Base-by-base conservation (phyloP, 192 early-diverging fungal genomes). In the Coemansia sp. region DNA sequence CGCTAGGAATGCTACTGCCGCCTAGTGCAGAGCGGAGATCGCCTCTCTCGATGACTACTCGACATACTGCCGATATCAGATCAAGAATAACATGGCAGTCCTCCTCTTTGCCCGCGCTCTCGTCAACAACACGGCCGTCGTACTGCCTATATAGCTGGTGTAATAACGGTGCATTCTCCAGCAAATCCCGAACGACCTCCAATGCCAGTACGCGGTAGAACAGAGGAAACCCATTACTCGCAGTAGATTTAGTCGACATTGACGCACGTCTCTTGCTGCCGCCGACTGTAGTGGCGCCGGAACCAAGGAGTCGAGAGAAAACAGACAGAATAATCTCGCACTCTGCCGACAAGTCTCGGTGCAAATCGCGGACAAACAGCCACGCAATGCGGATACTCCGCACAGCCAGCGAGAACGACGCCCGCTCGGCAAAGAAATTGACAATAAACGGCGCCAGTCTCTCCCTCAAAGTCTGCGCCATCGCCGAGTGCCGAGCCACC, bases 291-390 rank as follows among this genome's bases (percentile, higher is more conserved):
- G 11, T 14, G 10, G 40, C 40, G 40, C 94, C 93, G 2, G 92
- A 87, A 30, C 94, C 95, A 32, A 95, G 61, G 23, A 95, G 85
- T 66, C 93, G 90, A 39, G 91, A 88, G 64, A 95, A 87, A 82
- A 99, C 90, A 6, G 92, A 90, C 33, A 99, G 72, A 64, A 98
- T 95, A 37, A 98, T 92, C 77, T 99, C 97, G 84, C 95, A 96
- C 70, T 97, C 95, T 64, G 93, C 91, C 2, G 28, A 17, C 52
- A 83, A 52, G 6, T 72, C 60, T 28, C 14, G 42, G 55, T 75
- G 74, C 53, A 89, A 42, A 30, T 78, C 86, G 63, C 91, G 91
- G 40, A 97, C 86, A 40, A 96, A 86, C 33, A 91, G 87, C 68
- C 90, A 87, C 7, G 94, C 89, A 0, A 96, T 84, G 28, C 95